Evolutionary conservation across 2,329 filamentous ascomycete species (phyloP), one percentile per base, ranked within the genome.

Genomic region (Beauveria asiatica): DNA sequence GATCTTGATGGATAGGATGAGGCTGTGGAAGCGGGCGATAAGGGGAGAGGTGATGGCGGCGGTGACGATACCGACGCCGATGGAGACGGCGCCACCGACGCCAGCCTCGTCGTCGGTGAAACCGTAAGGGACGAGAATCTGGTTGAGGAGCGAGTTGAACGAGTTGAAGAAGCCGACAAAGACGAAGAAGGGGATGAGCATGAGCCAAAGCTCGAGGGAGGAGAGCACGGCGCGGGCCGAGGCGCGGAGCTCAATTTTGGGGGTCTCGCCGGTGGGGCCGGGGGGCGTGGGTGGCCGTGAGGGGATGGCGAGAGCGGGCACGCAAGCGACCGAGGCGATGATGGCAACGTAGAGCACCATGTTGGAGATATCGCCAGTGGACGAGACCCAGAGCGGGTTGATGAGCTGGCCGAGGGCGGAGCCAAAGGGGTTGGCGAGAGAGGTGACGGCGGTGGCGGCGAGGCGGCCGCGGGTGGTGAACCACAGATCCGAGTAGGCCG

Each of bases 121-220:
- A 67, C 85, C 89, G 75, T 97, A 93, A 0, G 94, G 94, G 44
- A 83, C 78, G 64, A 97, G 83, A 70, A 97, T 90, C 70, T 97
- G 93, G 76, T 93, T 96, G 10, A 97, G 80, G 1, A 97, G 83
- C 1, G 89, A 89, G 54, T 92, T 95, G 65, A 92, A 79, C 65
- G 88, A 88, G 80, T 97, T 97, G 85, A 99, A 99, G 76, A 94
- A 87, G 67, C 89, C 92, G 63, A 96, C 90, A 73, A 92, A 96
- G 67, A 92, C 74, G 64, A 83, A 76, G 75, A 93, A 97, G n/a
- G 92, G 87, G 62, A 92, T 68, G 63, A 92, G 77, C 65, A 97
- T 75, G 64, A 96, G 81, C 81, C 86, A 96, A 73, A 96, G 88
- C 70, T 93, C 87, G 19, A 82, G 77, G 5, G 84, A 89, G 37